phyloP scores from a whole-genome alignment of 2,329 filamentous ascomycete species.

The Xylariaceae sp. region DNA sequence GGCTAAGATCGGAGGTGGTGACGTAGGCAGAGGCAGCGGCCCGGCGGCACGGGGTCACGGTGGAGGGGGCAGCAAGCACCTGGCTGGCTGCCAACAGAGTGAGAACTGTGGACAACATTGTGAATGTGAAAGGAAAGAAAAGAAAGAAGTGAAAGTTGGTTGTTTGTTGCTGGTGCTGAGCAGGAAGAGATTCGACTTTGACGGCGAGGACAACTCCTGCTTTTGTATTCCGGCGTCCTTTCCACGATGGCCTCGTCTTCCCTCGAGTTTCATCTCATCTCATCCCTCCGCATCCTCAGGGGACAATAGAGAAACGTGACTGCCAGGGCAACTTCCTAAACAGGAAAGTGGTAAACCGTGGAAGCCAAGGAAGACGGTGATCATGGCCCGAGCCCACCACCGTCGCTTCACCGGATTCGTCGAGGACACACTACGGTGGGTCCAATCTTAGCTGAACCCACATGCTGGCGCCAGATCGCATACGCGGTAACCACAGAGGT shows the following conservation, averaged over 20 bases:
- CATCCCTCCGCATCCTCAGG: neutral
- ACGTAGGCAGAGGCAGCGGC: conserved; percentile 30
- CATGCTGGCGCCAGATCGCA: neutral
- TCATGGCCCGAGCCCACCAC: neutral
- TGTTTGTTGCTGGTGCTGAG: neutral
- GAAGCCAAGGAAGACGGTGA: neutral
- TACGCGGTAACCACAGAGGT: neutral
- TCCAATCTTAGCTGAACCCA: neutral
- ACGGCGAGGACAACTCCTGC: neutral
- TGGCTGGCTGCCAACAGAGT: conserved; percentile 19
- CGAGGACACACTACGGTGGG: neutral
- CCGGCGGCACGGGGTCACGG: conserved; percentile 9
- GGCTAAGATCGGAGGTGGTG: conserved; percentile 35
- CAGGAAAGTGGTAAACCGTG: neutral
- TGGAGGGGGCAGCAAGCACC: conserved; percentile 12
- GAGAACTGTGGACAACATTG: conserved; percentile 20
- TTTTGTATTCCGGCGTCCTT: conserved; percentile 5
- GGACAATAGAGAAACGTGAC: neutral
- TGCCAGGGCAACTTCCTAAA: neutral
- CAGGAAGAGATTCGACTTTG: neutral
- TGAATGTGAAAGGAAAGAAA: neutral
- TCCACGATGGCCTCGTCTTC: too few species aligned
- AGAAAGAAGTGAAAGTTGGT: neutral
- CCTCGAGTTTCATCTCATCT: neutral
- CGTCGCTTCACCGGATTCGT: neutral